Percentiles rank a stretch among this genome's conserved stretches.
These are phyloP conservation scores for Colletotrichum filicis DNA, from an alignment of 2,329 filamentous ascomycete species.

Conservation along the genomic window DNA sequence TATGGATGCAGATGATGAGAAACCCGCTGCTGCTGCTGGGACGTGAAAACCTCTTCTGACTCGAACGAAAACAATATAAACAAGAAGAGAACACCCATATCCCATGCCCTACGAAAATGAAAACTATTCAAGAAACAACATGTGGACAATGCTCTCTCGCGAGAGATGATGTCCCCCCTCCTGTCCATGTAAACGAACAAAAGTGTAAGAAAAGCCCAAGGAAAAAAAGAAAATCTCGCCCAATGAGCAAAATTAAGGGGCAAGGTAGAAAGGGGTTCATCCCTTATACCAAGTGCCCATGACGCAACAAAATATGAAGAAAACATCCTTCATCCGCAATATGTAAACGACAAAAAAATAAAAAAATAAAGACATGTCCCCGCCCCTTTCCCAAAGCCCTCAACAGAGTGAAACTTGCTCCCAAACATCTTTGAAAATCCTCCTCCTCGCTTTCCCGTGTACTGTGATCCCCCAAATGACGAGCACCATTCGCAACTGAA, in stretches of 20 bases:
- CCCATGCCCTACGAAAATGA: not conserved
- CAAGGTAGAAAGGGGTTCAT: too few relatives aligned
- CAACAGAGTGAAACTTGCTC: too few relatives aligned
- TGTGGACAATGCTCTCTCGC: slow-evolving; percentile 14
- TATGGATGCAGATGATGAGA: slow-evolving; percentile 4
- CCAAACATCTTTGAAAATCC: not conserved
- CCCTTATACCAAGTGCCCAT: not conserved
- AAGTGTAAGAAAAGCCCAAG: not conserved
- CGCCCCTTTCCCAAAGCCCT: too few relatives aligned
- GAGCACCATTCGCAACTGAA: slow-evolving; percentile 2
- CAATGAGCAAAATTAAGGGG: not conserved
- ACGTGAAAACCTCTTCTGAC: not conserved
- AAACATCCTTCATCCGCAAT: not conserved
- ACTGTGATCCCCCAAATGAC: not conserved
- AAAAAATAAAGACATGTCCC: too few relatives aligned
- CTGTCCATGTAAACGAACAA: not conserved
- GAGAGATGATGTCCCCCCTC: slow-evolving; percentile 7
- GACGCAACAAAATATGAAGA: not conserved
- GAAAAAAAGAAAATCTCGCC: not conserved
- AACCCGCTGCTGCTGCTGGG: not conserved
- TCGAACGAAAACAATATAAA: not conserved
- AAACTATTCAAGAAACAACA: not conserved
- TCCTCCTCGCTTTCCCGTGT: slow-evolving; percentile 5
- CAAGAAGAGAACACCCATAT: not conserved
- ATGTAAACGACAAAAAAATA: too few relatives aligned